Base-by-base conservation (phyloP, 371 early-diverging fungal genomes). In the Lichtheimia corymbifera region DNA sequence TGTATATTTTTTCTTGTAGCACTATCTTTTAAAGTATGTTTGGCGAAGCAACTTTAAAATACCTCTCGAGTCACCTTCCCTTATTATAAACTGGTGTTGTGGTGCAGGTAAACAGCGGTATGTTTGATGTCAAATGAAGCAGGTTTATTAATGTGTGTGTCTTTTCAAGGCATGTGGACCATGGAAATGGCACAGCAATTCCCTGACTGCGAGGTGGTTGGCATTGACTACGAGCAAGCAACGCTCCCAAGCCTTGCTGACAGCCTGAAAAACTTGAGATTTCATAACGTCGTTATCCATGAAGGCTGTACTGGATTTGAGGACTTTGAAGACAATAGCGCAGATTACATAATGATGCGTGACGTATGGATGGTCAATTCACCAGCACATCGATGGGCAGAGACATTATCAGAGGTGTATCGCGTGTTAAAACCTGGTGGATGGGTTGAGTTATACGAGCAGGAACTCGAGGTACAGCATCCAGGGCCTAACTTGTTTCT, bases 11-110 rank as follows among this genome's bases (percentile, higher is more conserved):
- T 25, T 22, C 22, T 22, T 63, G 30, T 64, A 76, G 77, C 77
- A 77, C 53, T 77, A 77, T 51, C 53, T 72, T 22, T 52, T 77
- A 17, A 74, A 73, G 30, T 63, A 62, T 18, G 59, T 72, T 1
- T 64, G 67, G 58, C 60, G 69, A 9, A 53, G 63, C 2, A 72
- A 67, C 15, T 67, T 71, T 28, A 58, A 55, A 0, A 61, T 68
- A 24, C 56, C 64, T 1, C 50, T 74, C 2, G 24, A 66, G 40
- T 42, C 61, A 24, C 77, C 77, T 11, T 18, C 50, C 6, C 24
- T 72, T 3, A 70, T 77, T 25, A 58, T 77, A 3, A 43, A 74
- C 44, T 74, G 74, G 72, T 70, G 72, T 18, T 77, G 74, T 57
- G 74, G 77, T 11, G 66, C 70, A 53, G 77, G 77, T 68, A 57